phyloP scores from a whole-genome alignment of 75 land plant species.

The Pseudotsuga menziesii region DNA sequence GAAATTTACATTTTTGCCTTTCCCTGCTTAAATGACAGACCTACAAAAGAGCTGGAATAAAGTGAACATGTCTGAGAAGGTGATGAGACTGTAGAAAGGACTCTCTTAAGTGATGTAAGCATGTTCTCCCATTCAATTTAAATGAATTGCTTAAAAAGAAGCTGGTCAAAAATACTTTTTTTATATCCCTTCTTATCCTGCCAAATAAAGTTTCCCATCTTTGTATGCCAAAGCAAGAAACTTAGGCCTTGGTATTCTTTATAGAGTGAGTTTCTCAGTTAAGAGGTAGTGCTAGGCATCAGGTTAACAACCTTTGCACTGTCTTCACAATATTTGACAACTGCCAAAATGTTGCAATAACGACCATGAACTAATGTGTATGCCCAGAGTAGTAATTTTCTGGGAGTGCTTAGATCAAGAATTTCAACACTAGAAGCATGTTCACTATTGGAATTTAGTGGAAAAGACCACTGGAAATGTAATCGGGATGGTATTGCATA shows the following conservation, averaged over 20 bases:
- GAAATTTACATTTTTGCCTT: not conserved
- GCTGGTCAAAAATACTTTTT: not conserved
- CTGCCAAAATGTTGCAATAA: constrained; percentile 55
- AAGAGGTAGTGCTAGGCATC: constrained; percentile 1
- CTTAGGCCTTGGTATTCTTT: not conserved
- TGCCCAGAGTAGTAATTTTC: constrained; percentile 96
- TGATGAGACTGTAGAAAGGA: not conserved
- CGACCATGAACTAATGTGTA: constrained; percentile 84
- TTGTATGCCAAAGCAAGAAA: constrained; percentile 5
- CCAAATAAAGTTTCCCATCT: not conserved
- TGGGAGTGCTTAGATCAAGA: constrained; percentile 78
- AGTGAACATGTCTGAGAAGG: not conserved
- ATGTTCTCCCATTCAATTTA: not conserved
- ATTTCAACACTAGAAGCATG: constrained; percentile 35
- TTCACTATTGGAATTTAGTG: constrained; percentile 16
- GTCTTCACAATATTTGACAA: constrained; percentile 92
- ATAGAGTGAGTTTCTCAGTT: not conserved
- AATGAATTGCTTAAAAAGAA: not conserved
- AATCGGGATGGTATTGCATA: constrained; percentile 42
- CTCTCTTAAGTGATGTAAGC: not conserved
- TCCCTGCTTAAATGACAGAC: not conserved
- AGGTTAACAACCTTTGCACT: constrained; percentile 57
- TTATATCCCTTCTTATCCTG: not conserved
- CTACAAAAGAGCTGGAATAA: not conserved
- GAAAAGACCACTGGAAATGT: constrained; percentile 14